Percentiles rank a stretch among this genome's conserved stretches.
phyloP scores from a whole-genome alignment of 331 rosid species.

The Malus hybrid region DNA sequence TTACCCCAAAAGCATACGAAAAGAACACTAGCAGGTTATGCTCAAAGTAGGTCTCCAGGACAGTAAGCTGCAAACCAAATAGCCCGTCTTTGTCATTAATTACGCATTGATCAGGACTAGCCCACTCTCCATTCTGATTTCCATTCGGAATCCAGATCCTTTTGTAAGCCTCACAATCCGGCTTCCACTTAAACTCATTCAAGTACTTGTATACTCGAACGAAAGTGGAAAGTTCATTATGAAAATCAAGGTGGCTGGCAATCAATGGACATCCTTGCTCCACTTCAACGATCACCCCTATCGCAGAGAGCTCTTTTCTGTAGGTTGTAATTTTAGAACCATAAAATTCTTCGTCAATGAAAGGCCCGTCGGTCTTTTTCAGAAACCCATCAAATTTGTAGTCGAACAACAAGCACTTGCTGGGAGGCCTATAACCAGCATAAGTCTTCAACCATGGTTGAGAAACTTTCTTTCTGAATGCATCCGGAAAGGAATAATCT shows the following conservation, averaged over 20 bases:
- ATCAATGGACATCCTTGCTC: constrained; percentile 30
- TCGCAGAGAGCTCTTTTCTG: constrained; percentile 33
- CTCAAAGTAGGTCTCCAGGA: constrained; percentile 27
- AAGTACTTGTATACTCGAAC: constrained; percentile 38
- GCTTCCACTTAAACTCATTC: constrained; percentile 33
- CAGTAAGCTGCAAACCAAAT: constrained; percentile 33
- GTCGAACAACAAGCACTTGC: constrained; percentile 43
- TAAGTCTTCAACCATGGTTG: constrained; percentile 49
- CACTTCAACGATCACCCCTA: constrained; percentile 44
- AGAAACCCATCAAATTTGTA: constrained; percentile 23
- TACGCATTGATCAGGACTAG: constrained; percentile 34
- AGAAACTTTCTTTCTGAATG: constrained; percentile 25
- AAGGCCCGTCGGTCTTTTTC: constrained; percentile 51
- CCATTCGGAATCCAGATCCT: constrained; percentile 51
- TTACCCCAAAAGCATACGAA: constrained; percentile 28
- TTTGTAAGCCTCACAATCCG: constrained; percentile 18
- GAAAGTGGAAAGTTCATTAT: constrained; percentile 20
- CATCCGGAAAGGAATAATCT: constrained; percentile 12
- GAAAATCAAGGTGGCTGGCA: constrained; percentile 35
- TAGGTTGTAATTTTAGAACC: constrained; percentile 29
- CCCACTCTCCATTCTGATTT: constrained; percentile 33
- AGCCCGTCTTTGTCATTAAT: constrained; percentile 42
- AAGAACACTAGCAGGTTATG: constrained; percentile 34
- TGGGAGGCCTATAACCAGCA: constrained; percentile 41
- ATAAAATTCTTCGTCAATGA: constrained; percentile 46